A percentile compares a stretch with the other conserved stretches of the same genome.
These are phyloP conservation scores for Saccharomycopsis sp. DNA, from an alignment of 805 yeast species.

Conservation along the genomic window DNA sequence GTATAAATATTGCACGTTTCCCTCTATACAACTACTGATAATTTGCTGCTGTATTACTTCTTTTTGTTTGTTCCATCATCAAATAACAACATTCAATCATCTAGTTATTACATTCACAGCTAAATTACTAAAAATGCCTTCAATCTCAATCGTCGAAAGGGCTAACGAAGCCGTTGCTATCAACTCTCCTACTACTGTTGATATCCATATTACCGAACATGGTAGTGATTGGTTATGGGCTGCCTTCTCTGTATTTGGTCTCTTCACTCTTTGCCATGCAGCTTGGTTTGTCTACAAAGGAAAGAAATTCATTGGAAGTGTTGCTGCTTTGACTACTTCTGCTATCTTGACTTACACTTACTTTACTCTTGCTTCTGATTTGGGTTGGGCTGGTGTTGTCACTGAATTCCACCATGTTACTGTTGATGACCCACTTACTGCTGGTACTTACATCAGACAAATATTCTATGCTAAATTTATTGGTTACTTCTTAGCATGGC, in stretches of 20 bases:
- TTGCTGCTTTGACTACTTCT: constrained; percentile 31
- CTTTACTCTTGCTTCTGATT: constrained; percentile 40
- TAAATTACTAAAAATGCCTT: background rate
- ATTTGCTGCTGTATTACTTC: too few species aligned
- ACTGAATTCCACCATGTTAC: constrained; percentile 36
- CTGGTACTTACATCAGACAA: constrained; percentile 32
- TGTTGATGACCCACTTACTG: constrained; percentile 25
- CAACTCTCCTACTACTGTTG: constrained; percentile 27
- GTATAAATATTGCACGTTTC: too few species aligned
- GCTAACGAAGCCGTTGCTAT: constrained; percentile 30
- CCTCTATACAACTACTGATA: too few species aligned
- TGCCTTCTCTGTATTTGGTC: constrained; percentile 31
- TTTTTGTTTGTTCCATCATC: too few species aligned
- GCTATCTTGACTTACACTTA: constrained; percentile 35
- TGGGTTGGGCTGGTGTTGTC: constrained; percentile 38
- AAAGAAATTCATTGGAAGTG: constrained; percentile 27
- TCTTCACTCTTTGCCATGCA: constrained; percentile 19
- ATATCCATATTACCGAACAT: constrained; percentile 32
- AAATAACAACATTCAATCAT: background rate
- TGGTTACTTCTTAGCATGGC: constrained; percentile 43
- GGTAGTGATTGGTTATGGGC: constrained; percentile 42
- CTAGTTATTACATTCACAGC: background rate
- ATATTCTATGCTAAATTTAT: constrained; percentile 39
- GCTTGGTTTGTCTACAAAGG: constrained; percentile 9
- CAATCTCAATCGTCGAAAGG: background rate